phyloP scores from a whole-genome alignment of 176 grass and related monocot species.

The Chloris gayana region DNA sequence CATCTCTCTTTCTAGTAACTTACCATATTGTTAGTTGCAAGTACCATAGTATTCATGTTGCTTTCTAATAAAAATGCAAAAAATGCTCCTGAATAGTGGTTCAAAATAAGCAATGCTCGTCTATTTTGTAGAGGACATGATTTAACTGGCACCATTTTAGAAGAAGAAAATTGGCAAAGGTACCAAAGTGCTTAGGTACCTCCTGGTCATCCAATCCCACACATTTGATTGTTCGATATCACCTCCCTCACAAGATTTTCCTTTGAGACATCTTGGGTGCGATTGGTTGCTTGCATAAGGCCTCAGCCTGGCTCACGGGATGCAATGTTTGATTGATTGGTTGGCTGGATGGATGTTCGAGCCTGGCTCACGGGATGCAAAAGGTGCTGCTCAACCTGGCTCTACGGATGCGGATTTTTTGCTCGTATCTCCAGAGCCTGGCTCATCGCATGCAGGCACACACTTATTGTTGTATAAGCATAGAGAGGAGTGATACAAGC shows the following conservation, averaged over 20 bases:
- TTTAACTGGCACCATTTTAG: not conserved
- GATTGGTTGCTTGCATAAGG: no score
- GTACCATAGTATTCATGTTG: not conserved
- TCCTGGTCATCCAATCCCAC: not conserved
- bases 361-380: no score
- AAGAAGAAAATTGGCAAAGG: not conserved
- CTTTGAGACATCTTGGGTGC: slow-evolving; percentile 6
- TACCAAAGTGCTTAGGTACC: not conserved
- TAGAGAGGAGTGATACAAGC: no score
- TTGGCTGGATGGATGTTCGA: no score
- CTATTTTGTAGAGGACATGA: slow-evolving; percentile 5
- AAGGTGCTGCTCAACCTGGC: no score
- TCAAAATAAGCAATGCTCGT: not conserved
- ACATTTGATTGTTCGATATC: not conserved
- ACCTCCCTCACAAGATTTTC: not conserved
- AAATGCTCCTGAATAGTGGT: not conserved
- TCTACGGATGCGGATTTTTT: no score
- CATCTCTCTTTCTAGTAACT: slow-evolving; percentile 7
- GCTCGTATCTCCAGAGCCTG: no score
- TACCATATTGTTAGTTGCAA: not conserved
- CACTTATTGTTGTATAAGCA: no score
- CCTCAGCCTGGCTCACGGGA: no score
- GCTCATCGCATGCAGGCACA: no score
- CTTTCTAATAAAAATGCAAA: not conserved
- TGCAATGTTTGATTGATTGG: no score